A percentile compares a stretch with the other conserved stretches of the same genome.
Evolutionary conservation across 78 protist genomes (phyloP).

Genomic region (Dictyostelium purpureum): DNA sequence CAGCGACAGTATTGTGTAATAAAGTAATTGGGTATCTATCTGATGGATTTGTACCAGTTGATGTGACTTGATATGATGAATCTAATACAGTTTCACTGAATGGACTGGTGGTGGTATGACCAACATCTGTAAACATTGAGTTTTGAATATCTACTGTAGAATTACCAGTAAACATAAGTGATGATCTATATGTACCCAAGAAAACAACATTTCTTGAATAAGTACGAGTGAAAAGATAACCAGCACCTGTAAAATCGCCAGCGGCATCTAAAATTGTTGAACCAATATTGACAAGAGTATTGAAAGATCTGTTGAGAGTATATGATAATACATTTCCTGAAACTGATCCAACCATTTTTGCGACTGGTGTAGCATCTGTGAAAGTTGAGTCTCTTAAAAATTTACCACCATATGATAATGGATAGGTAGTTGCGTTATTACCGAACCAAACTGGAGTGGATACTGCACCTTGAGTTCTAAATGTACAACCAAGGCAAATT

Average conservation of each 20-base stretch:
- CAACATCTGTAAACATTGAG: not conserved
- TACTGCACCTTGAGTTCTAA: not conserved
- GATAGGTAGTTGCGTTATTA: not conserved
- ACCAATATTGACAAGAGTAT: no score
- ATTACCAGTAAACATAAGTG: not conserved
- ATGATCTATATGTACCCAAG: not conserved
- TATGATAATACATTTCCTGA: not conserved
- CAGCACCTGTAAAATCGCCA: not conserved
- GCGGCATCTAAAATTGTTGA: no score
- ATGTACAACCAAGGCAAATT: not conserved
- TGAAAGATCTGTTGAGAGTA: not conserved
- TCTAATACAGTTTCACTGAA: not conserved
- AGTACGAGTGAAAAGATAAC: not conserved
- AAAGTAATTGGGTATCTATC: slow-evolving; percentile 9
- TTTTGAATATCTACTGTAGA: not conserved
- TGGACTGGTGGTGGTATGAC: not conserved
- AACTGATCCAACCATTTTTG: not conserved
- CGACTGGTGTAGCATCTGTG: not conserved
- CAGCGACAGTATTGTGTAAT: not conserved
- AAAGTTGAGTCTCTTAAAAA: not conserved
- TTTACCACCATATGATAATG: not conserved
- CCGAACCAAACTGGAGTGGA: not conserved
- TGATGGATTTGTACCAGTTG: not conserved
- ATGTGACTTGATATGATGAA: not conserved
- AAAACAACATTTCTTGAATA: not conserved